Conservation (phyloP, 768 basidiomycete species). For the Hypholoma fasciculare region DNA sequence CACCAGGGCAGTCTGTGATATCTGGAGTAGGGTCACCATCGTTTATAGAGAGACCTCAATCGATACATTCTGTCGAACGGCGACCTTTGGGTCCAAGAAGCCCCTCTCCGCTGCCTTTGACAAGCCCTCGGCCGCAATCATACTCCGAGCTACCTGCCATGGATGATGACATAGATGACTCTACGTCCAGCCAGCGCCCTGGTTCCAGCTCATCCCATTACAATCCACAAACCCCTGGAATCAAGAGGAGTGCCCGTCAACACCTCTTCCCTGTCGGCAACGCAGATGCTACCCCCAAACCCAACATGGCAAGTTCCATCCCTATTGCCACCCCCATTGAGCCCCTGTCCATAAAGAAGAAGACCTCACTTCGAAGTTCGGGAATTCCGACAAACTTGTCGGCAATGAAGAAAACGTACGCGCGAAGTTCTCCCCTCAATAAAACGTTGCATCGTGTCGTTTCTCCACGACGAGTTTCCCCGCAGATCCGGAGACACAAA, state of each 20-base stretch:
- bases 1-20: slow-evolving; percentile 49
- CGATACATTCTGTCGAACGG: slow-evolving; percentile 52
- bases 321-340: slow-evolving; percentile 53
- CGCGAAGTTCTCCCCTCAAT: slow-evolving; percentile 55
- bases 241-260: slow-evolving; percentile 75
- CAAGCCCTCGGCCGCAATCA: slow-evolving; percentile 32
- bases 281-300: slow-evolving; percentile 54
- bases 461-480: slow-evolving; percentile 56
- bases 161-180: slow-evolving; percentile 49
- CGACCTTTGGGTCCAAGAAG: slow-evolving; percentile 75
- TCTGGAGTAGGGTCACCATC: slow-evolving; percentile 44
- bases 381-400: slow-evolving; percentile 37
- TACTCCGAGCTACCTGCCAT: slow-evolving; percentile 38
- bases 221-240: slow-evolving; percentile 38
- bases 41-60: slow-evolving; percentile 33
- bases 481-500: slow-evolving; percentile 46
- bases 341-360: slow-evolving; percentile 86
- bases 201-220: slow-evolving; percentile 25
- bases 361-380: slow-evolving; percentile 57
- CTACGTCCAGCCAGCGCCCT: slow-evolving; percentile 21
- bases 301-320: slow-evolving; percentile 26
- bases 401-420: slow-evolving; percentile 37
- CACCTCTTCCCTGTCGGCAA: slow-evolving; percentile 57
- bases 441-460: slow-evolving; percentile 41
- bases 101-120: slow-evolving; percentile 65